Evolutionary conservation across 208 protist species (phyloP).

Genomic region (Trypanosoma caninum): DNA sequence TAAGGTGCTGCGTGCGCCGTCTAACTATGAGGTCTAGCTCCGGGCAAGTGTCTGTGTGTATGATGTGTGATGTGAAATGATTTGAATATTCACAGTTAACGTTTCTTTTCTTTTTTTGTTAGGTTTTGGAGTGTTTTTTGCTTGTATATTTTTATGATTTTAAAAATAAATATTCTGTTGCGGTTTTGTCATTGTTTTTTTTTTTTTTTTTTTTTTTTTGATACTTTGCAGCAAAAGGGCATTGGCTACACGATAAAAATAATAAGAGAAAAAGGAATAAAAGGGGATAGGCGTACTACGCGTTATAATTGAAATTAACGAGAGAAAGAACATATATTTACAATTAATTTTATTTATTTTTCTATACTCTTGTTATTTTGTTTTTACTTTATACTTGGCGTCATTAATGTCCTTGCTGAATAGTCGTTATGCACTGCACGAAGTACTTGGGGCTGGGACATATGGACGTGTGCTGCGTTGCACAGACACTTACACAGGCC

Average conservation of each 20-base stretch:
- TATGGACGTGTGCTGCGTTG: slow-evolving; percentile 91
- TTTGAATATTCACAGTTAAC: no score
- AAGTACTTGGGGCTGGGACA: slow-evolving; percentile 86
- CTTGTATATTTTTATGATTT: slow-evolving; percentile 18
- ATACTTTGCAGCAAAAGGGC: not conserved
- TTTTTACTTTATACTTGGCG: slow-evolving; percentile 14
- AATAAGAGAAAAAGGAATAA: not conserved
- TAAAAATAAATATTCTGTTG: no score
- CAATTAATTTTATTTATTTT: no score
- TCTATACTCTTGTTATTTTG: no score
- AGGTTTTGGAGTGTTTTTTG: slow-evolving; percentile 13
- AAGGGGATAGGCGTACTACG: not conserved
- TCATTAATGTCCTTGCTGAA: slow-evolving; percentile 9
- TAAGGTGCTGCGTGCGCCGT: slow-evolving; percentile 23
- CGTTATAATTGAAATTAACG: no score
- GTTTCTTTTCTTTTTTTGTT: not conserved
- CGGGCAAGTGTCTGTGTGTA: slow-evolving; percentile 1
- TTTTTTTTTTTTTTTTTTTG: slow-evolving; percentile 15
- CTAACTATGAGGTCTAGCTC: no score
- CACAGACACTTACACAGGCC: slow-evolving; percentile 73
- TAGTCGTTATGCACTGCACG: slow-evolving; percentile 61
- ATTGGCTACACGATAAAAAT: not conserved
- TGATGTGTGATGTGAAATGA: not conserved
- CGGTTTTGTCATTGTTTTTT: no score
- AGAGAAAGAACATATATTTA: no score